Conservation (phyloP, 169 alveolate genomes). For the Plasmodium yoelii region DNA sequence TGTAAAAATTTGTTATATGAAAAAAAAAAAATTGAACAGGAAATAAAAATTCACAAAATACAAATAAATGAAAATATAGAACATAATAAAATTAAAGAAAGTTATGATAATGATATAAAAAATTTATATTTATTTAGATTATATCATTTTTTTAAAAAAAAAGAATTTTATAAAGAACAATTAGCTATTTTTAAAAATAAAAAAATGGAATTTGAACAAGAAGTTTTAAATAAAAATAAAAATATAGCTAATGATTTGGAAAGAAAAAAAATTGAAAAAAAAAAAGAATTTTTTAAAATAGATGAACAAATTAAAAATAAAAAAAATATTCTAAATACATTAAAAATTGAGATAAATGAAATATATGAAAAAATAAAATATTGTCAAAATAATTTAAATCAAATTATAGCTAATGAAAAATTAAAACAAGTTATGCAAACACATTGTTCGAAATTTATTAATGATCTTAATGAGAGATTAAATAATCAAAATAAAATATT, state of each 20-base stretch:
- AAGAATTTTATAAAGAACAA: slow-evolving; percentile 44
- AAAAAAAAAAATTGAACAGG: slow-evolving; percentile 64
- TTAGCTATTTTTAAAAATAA: slow-evolving; percentile 18
- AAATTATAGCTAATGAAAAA: slow-evolving; percentile 30
- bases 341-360: slow-evolving; percentile 32
- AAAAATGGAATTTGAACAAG: slow-evolving; percentile 54
- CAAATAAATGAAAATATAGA: slow-evolving; percentile 49
- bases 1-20: slow-evolving; percentile 60
- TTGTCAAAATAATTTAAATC: background rate
- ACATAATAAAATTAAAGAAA: slow-evolving; percentile 56
- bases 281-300: slow-evolving; percentile 25
- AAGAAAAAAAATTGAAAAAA: slow-evolving; percentile 34
- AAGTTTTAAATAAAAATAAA: slow-evolving; percentile 26
- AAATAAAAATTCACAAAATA: slow-evolving; percentile 52
- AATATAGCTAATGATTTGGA: slow-evolving; percentile 35
- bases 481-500: slow-evolving; percentile 74
- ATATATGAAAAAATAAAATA: slow-evolving; percentile 33
- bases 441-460: slow-evolving; percentile 60
- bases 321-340: background rate
- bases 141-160: slow-evolving; percentile 35
- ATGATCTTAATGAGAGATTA: slow-evolving; percentile 56
- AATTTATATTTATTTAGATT: slow-evolving; percentile 27
- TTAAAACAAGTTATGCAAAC: slow-evolving; percentile 20
- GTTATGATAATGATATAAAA: slow-evolving; percentile 30
- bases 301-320: slow-evolving; percentile 29